Evolutionary conservation across 1,139 yeast genomes (phyloP).

Genomic region (Lodderomyces margitis): DNA sequence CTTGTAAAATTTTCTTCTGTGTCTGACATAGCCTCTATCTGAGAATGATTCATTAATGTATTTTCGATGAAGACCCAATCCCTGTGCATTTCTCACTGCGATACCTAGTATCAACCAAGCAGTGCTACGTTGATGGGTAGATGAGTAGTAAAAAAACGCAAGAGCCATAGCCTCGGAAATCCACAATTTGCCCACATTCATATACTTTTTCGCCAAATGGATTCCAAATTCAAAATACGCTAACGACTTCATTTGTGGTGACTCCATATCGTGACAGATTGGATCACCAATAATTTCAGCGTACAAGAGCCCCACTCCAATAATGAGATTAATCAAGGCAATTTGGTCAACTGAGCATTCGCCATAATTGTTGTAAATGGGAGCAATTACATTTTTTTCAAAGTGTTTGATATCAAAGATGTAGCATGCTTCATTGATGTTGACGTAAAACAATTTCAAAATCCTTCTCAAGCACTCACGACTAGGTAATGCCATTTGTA

Average conservation of each 20-base stretch:
- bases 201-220: conserved; percentile 13
- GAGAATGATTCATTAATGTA: conserved; percentile 16
- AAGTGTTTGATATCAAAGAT: conserved; percentile 13
- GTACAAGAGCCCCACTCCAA: conserved; percentile 15
- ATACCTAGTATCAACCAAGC: conserved; percentile 31
- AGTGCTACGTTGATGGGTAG: conserved; percentile 34
- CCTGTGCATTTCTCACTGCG: conserved; percentile 17
- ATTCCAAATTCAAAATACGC: conserved; percentile 16
- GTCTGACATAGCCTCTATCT: conserved; percentile 11
- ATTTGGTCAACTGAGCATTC: conserved; percentile 13
- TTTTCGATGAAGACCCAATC: conserved; percentile 16
- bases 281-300: conserved; percentile 14
- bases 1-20: conserved; percentile 38
- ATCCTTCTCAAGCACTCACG: conserved; percentile 9
- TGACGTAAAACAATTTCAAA: conserved; percentile 9
- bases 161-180: conserved; percentile 38
- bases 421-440: conserved; percentile 14
- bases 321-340: conserved; percentile 13
- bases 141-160: conserved; percentile 36
- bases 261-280: conserved; percentile 8
- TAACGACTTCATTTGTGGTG: conserved; percentile 12
- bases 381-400: conserved; percentile 9
- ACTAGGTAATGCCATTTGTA: conserved; percentile 14
- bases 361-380: conserved; percentile 11
- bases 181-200: conserved; percentile 28